Evolutionary conservation across 202 grass and related monocot genomes (phyloP).

Genomic region (Eragrostis tef): DNA sequence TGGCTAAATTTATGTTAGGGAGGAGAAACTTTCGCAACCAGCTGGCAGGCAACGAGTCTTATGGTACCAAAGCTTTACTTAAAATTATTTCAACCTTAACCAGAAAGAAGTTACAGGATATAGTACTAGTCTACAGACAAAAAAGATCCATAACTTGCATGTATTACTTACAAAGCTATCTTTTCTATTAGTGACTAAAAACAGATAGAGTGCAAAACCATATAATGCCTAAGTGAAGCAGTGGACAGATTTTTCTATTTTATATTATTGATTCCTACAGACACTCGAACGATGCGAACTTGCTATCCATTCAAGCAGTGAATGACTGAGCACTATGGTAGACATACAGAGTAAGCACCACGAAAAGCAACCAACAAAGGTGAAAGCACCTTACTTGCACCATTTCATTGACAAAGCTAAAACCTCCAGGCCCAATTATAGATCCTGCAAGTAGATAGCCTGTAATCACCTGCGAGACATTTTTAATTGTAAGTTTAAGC

Average conservation of each 20-base stretch:
- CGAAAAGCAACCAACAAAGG: slow-evolving; percentile 49
- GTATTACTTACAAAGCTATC: neutral
- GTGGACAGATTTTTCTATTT: slow-evolving; percentile 5
- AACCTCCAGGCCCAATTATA: slow-evolving; percentile 95
- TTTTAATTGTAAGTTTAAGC: slow-evolving; percentile 43
- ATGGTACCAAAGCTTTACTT: neutral
- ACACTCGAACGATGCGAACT: neutral
- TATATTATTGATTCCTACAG: neutral
- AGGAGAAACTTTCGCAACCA: slow-evolving; percentile 5
- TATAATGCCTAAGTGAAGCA: slow-evolving; percentile 13
- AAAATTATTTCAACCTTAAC: neutral
- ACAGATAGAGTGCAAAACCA: neutral
- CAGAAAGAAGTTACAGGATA: neutral
- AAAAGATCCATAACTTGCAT: slow-evolving; percentile 6
- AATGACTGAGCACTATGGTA: slow-evolving; percentile 7
- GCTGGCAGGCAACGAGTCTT: neutral
- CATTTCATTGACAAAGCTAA: slow-evolving; percentile 98
- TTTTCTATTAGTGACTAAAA: neutral
- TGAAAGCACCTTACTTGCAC: slow-evolving; percentile 96
- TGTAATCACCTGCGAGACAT: slow-evolving; percentile 79
- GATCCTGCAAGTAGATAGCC: slow-evolving; percentile 98
- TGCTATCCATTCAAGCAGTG: neutral
- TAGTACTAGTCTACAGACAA: neutral
- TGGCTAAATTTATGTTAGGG: neutral
- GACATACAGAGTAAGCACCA: slow-evolving; percentile 26